Conservation (phyloP, 192 early-diverging fungal species). For the Podila epigama region DNA sequence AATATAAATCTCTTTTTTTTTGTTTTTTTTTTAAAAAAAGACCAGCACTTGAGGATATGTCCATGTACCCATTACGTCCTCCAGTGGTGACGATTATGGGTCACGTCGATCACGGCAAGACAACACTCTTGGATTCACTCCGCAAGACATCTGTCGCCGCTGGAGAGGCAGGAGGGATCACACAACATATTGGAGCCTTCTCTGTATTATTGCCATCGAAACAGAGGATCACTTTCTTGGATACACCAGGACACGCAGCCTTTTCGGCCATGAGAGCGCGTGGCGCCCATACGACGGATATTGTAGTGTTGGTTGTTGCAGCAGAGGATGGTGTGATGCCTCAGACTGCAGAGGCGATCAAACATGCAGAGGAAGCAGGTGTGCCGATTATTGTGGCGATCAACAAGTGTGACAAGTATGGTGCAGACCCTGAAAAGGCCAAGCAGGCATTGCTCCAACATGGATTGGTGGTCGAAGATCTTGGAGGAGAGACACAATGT, state of each 20-base stretch:
- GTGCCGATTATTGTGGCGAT: conserved; percentile 96
- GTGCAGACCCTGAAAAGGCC: conserved; percentile 65
- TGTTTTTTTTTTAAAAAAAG: conserved; percentile 21
- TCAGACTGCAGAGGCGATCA: conserved; percentile 94
- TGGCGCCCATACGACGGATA: conserved; percentile 93
- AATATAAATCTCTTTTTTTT: neutral
- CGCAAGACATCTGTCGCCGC: conserved; percentile 91
- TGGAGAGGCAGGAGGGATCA: conserved; percentile 96
- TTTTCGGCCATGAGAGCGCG: conserved; percentile 95
- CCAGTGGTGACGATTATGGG: conserved; percentile 99
- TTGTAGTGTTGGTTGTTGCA: conserved; percentile 95
- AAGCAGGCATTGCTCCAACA: conserved; percentile 76
- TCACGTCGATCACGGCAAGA: conserved; percentile 98
- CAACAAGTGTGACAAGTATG: conserved; percentile 97
- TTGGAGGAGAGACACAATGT: conserved; percentile 91
- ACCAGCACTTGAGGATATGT: conserved; percentile 76
- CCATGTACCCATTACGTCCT: conserved; percentile 74
- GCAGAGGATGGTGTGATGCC: conserved; percentile 99
- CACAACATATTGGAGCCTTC: conserved; percentile 99
- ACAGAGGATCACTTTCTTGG: conserved; percentile 90
- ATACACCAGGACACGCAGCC: conserved; percentile 97
- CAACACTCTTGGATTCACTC: conserved; percentile 90
- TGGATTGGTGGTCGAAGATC: conserved; percentile 88
- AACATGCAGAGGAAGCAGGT: conserved; percentile 84
- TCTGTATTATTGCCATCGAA: conserved; percentile 74